Evolutionary conservation across 129 eudicot species (phyloP), one percentile per base, ranked within the genome.

Genomic region (Kitagawia praeruptora): DNA sequence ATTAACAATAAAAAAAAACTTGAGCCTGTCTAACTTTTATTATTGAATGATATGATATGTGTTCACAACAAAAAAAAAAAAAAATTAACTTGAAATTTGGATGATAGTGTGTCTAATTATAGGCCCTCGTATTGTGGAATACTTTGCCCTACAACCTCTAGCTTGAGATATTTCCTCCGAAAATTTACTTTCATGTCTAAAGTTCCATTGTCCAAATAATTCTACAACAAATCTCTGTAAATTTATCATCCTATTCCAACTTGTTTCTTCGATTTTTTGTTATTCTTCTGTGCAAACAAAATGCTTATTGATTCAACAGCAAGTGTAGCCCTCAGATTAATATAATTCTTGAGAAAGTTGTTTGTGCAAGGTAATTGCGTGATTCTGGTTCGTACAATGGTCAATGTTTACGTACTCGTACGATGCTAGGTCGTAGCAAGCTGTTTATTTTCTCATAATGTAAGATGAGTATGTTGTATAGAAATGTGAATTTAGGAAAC

Each of bases 151-250:
- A 73, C 67, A 77, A 34, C 85, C 85, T 81, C 74, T 58, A 74
- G 46, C 74, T 41, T 25, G 84, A 84, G 79, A 77, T 8, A 63
- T 79, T 87, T 82, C 82, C 82, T 84, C 87, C 85, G 37, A 14
- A 61, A 61, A 25, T 16, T 9, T 61, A 25, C 69, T 58, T 4
- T 61, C 83, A 84, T 74, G 75, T 82, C 67, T 25, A 25, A 61
- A 25, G 16, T 61, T 58, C 80, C 75, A 19, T 78, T 28, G 79
- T 23, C 79, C 76, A 47, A 78, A 44, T 10, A 12, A 74, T 40
- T 45, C 40, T 31, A 38, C 54, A 70, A 13, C 73, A 13, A 34
- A 34, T 27, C 42, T 67, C 42, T 34, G 38, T 28, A 9, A 67
- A 45, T 47, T 27, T 70, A 45, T 6, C 51, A 44, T 70, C 23